Percentiles rank a stretch among this genome's conserved stretches.
Evolutionary conservation across 306 rosid genomes (phyloP).

Genomic region (Begonia peltatifolia): DNA sequence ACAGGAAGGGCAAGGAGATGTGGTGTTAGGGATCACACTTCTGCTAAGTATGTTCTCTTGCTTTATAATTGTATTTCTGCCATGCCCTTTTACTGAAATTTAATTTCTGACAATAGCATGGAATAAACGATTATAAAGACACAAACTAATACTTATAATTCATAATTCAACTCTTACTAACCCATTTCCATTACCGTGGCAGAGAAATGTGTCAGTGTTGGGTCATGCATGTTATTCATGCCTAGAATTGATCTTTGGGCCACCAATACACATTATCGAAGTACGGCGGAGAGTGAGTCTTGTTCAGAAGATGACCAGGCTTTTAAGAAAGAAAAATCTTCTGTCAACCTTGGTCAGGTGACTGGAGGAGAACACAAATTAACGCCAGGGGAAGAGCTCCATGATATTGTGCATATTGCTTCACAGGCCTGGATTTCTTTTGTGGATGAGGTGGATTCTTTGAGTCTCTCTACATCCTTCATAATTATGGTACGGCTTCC

Average conservation of each 20-base stretch:
- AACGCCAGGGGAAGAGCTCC: slow-evolving; percentile 17
- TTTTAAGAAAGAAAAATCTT: slow-evolving; percentile 18
- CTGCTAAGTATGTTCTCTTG: slow-evolving; percentile 51
- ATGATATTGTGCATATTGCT: slow-evolving; percentile 19
- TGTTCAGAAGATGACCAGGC: slow-evolving; percentile 19
- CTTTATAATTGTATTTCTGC: slow-evolving; percentile 1
- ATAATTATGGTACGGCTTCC: slow-evolving; percentile 56
- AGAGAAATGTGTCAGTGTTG: slow-evolving; percentile 64
- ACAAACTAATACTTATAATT: no score
- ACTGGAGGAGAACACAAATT: slow-evolving; percentile 28
- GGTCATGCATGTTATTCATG: slow-evolving; percentile 61
- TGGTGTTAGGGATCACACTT: slow-evolving; percentile 66
- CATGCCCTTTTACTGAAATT: no score
- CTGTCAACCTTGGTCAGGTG: slow-evolving; percentile 13
- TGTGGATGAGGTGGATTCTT: slow-evolving; percentile 75
- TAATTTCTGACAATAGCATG: no score
- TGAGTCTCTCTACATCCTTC: slow-evolving; percentile 55
- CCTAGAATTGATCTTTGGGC: slow-evolving; percentile 97
- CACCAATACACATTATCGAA: slow-evolving; percentile 32
- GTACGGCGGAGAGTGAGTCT: slow-evolving; percentile 28
- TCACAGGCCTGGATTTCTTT: slow-evolving; percentile 80
- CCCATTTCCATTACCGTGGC: slow-evolving; percentile 21
- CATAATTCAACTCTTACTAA: slow-evolving; percentile 4
- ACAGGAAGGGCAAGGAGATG: slow-evolving; percentile 87
- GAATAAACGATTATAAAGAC: no score